Percentiles rank a stretch among this genome's conserved stretches.
These are phyloP conservation scores for Saturnispora ahearnii DNA, from an alignment of 805 yeast species.

Conservation along the genomic window DNA sequence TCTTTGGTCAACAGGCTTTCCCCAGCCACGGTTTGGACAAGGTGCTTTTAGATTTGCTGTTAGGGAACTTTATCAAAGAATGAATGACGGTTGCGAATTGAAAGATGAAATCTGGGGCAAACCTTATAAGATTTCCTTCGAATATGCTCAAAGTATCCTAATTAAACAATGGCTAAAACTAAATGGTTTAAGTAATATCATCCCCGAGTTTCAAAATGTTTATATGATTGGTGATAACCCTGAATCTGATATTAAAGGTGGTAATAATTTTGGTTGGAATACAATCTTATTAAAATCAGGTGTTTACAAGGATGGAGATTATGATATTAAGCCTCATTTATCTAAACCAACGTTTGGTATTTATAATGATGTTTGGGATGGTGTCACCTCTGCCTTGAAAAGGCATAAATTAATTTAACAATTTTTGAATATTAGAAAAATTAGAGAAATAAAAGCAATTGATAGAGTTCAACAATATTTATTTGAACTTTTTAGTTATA, in stretches of 20 bases:
- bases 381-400: constrained; percentile 27
- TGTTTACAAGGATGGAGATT: constrained; percentile 62
- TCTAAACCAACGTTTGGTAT: constrained; percentile 43
- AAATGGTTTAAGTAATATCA: constrained; percentile 16
- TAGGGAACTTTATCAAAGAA: constrained; percentile 44
- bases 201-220: constrained; percentile 48
- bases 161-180: constrained; percentile 38
- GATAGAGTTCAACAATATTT: no score
- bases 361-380: constrained; percentile 39
- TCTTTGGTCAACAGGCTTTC: constrained; percentile 79
- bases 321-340: constrained; percentile 18
- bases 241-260: constrained; percentile 85
- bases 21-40: constrained; percentile 76
- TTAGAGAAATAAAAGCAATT: no score
- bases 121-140: constrained; percentile 69
- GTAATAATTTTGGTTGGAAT: constrained; percentile 81
- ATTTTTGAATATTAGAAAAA: neutral
- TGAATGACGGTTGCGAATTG: constrained; percentile 34
- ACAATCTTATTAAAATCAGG: constrained; percentile 81
- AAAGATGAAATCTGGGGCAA: constrained; percentile 63
- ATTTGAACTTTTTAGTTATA: no score
- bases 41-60: constrained; percentile 70
- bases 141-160: constrained; percentile 67
- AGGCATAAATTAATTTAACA: constrained; percentile 6
- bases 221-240: constrained; percentile 98